Base-by-base conservation (phyloP, 2,329 filamentous ascomycete genomes). In the Pleoardoris graminearum region DNA sequence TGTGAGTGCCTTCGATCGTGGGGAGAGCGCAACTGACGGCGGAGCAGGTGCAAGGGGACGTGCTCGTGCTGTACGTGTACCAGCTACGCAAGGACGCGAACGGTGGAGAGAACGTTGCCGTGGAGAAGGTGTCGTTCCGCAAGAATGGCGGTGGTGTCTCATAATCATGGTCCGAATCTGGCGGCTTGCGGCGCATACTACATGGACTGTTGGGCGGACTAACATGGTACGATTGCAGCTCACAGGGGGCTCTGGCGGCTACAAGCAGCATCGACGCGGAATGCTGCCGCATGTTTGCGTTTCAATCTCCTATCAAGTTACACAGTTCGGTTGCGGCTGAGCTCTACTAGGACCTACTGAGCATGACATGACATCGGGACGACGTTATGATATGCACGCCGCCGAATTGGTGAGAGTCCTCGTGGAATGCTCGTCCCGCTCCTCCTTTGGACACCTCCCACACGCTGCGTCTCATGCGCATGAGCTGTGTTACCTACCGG, bases 31-130 rank as follows among this genome's bases (percentile, higher is more conserved):
- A 51, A 54, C 64, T 69, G 58, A 69, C 57, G 46, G 43, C 29
- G 47, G 17, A 45, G 39, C 63, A 96, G 91, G 90, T 96, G 30
- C 93, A 97, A 83, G 93, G 93, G 27, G 95, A 97, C 71, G 95
- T 95, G 14, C 82, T 97, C 61, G 95, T 95, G 54, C 81, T 97
- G 44, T 97, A 97, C 73, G 93, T 97, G 48, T 97, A 97, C 58
- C 80, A 82, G 62, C 66, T 83, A 51, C 76, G 78, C 59, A 81
- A 75, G 58, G 79, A 82, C 51, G 77, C 74, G 30, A 76, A 80
- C 54, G 80, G 80, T 3, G 76, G 73, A 32, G 79, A 82, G 67
- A 81, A 72, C 50, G 80, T 82, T 19, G 78, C 76, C 7, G 80
- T 82, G 53, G 80, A 82, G 67, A 82, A 82, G 65, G 80, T 82